Percentiles rank a stretch among this genome's conserved stretches.
phyloP scores from a whole-genome alignment of 1,139 yeast species.

The Hanseniaspora gamundiae region DNA sequence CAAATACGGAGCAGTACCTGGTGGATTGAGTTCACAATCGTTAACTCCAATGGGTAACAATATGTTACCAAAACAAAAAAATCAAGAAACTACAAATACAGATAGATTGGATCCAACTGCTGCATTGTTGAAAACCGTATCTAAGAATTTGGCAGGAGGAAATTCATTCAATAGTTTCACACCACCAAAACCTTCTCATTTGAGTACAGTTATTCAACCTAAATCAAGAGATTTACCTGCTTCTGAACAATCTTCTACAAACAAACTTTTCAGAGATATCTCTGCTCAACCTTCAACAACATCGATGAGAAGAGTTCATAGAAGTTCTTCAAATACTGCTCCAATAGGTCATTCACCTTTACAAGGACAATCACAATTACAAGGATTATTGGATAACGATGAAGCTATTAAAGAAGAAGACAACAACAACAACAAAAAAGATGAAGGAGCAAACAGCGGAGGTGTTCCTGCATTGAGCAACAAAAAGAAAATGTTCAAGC shows the following conservation, averaged over 20 bases:
- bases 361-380: not conserved
- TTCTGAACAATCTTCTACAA: slow-evolving; percentile 2
- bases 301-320: slow-evolving; percentile 22
- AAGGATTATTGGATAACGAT: not conserved
- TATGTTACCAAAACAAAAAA: too few species aligned
- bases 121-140: slow-evolving; percentile 6
- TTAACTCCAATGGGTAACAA: too few species aligned
- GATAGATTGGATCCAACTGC: slow-evolving; percentile 2
- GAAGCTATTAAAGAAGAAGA: not conserved
- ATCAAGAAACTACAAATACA: not conserved
- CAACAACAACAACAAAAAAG: too few species aligned
- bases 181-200: slow-evolving; percentile 1
- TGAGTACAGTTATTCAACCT: slow-evolving; percentile 5
- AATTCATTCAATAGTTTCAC: not conserved
- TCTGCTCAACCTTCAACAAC: slow-evolving; percentile 6
- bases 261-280: slow-evolving; percentile 3
- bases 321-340: slow-evolving; percentile 11
- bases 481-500: not conserved
- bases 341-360: slow-evolving; percentile 1
- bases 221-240: slow-evolving; percentile 7
- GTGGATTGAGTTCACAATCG: too few species aligned
- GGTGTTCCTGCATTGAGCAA: too few species aligned
- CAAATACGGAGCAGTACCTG: too few species aligned
- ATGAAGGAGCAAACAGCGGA: too few species aligned
- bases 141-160: slow-evolving; percentile 3